phyloP scores from a whole-genome alignment of 2,329 filamentous ascomycete species.

The Hysterium pulicare region DNA sequence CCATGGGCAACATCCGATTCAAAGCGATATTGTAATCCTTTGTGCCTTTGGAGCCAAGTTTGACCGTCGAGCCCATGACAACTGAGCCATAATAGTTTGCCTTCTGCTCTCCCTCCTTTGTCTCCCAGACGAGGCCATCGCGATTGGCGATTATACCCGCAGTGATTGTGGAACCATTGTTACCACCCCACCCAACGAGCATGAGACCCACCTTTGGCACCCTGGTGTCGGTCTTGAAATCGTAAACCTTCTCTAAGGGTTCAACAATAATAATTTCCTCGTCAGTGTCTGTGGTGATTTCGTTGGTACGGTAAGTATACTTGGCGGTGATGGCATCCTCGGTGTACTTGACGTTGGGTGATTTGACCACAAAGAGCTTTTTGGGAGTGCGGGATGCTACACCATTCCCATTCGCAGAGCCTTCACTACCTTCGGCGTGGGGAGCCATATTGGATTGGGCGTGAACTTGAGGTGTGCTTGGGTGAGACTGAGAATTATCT shows the following conservation, averaged over 20 bases:
- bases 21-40: slow-evolving; percentile 96
- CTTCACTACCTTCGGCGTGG: slow-evolving; percentile 70
- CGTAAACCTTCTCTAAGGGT: slow-evolving; percentile 85
- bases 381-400: slow-evolving; percentile 46
- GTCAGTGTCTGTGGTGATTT: slow-evolving; percentile 65
- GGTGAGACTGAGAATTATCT: slow-evolving; percentile 28
- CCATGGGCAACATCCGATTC: slow-evolving; percentile 90
- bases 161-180: slow-evolving; percentile 96
- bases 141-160: slow-evolving; percentile 97
- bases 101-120: slow-evolving; percentile 77
- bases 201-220: slow-evolving; percentile 93
- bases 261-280: slow-evolving; percentile 73
- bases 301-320: slow-evolving; percentile 95
- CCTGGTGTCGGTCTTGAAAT: slow-evolving; percentile 96
- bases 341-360: slow-evolving; percentile 89
- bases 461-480: slow-evolving; percentile 20
- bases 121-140: slow-evolving; percentile 82
- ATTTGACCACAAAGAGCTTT: slow-evolving; percentile 80
- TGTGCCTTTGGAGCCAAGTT: slow-evolving; percentile 82
- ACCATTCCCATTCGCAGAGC: slow-evolving; percentile 53
- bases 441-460: slow-evolving; percentile 72
- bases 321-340: slow-evolving; percentile 84
- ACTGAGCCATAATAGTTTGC: slow-evolving; percentile 99
- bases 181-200: slow-evolving; percentile 96
- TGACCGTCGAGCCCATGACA: slow-evolving; percentile 95